A percentile compares a stretch with the other conserved stretches of the same genome.
phyloP scores from a whole-genome alignment of 2,329 filamentous ascomycete species.

The Zymoseptoria passerinii region DNA sequence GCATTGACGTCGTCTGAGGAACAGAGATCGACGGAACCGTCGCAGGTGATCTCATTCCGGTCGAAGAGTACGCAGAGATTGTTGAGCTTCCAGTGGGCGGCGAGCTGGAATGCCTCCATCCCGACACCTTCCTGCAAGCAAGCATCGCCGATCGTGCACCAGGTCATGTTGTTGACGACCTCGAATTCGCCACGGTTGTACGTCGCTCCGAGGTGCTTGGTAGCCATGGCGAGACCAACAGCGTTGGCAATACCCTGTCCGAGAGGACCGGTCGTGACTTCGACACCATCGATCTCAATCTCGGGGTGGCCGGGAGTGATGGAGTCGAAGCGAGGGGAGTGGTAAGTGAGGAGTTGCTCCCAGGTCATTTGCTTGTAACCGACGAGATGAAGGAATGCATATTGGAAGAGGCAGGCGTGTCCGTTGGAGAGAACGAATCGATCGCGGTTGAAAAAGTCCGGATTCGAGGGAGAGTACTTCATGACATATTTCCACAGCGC shows the following conservation, averaged over 20 bases:
- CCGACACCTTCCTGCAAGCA: conserved; percentile 52
- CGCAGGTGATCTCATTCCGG: conserved; percentile 53
- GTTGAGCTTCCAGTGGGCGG: conserved; percentile 47
- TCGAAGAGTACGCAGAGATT: conserved; percentile 52
- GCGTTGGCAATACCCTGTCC: conserved; percentile 53
- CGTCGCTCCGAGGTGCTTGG: conserved; percentile 47
- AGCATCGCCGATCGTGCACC: conserved; percentile 51
- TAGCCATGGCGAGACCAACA: conserved; percentile 52
- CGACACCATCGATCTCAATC: conserved; percentile 50
- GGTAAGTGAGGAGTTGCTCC: conserved; percentile 49
- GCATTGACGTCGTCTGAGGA: conserved; percentile 49
- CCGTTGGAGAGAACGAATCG: conserved; percentile 56
- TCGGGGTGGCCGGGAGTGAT: conserved; percentile 45
- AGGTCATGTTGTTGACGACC: conserved; percentile 46
- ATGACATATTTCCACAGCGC: conserved; percentile 56
- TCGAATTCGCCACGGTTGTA: conserved; percentile 45
- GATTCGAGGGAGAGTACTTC: conserved; percentile 50
- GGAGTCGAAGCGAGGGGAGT: conserved; percentile 41
- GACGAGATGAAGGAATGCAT: conserved; percentile 43
- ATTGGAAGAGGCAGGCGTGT: conserved; percentile 50
- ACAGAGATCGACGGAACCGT: conserved; percentile 45
- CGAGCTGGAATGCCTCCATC: conserved; percentile 50
- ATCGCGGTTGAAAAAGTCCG: conserved; percentile 53
- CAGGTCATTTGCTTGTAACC: conserved; percentile 50
- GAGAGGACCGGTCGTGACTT: conserved; percentile 52